Percentiles rank a stretch among this genome's conserved stretches.
Conservation (phyloP, 2,329 filamentous ascomycete species). For the Claviceps sp. region DNA sequence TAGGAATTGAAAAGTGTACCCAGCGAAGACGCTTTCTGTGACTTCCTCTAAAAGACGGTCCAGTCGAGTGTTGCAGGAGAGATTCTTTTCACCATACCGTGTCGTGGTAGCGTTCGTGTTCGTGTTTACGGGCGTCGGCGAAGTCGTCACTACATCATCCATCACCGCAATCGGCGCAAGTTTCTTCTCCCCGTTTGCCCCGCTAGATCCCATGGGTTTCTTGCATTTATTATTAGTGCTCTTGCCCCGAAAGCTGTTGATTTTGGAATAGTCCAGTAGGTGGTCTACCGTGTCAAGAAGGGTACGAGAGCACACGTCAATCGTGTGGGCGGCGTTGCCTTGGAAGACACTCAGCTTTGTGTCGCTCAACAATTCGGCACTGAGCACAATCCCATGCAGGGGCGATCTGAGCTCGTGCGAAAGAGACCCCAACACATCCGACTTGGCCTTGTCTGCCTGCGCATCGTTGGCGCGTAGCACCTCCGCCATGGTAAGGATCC, state of each 20-base stretch:
- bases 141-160: neutral
- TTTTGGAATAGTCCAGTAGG: slow-evolving; percentile 40
- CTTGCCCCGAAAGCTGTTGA: slow-evolving; percentile 25
- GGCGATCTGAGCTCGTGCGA: slow-evolving; percentile 49
- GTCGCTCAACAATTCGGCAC: slow-evolving; percentile 38
- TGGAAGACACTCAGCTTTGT: slow-evolving; percentile 33
- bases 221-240: neutral
- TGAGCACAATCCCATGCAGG: slow-evolving; percentile 45
- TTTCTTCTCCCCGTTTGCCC: neutral
- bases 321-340: slow-evolving; percentile 31
- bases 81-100: slow-evolving; percentile 7
- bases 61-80: slow-evolving; percentile 18
- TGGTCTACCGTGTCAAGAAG: slow-evolving; percentile 41
- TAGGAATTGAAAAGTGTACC: slow-evolving; percentile 24
- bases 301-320: slow-evolving; percentile 36
- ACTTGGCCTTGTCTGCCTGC: slow-evolving; percentile 33
- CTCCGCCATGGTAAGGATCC: slow-evolving; percentile 42
- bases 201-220: neutral
- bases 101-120: neutral
- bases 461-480: slow-evolving; percentile 30
- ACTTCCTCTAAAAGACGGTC: slow-evolving; percentile 31
- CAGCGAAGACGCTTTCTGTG: slow-evolving; percentile 31
- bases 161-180: neutral
- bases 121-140: neutral
- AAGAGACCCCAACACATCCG: slow-evolving; percentile 44